phyloP scores from a whole-genome alignment of 257 asterid species.

The Gentiana dahurica region DNA sequence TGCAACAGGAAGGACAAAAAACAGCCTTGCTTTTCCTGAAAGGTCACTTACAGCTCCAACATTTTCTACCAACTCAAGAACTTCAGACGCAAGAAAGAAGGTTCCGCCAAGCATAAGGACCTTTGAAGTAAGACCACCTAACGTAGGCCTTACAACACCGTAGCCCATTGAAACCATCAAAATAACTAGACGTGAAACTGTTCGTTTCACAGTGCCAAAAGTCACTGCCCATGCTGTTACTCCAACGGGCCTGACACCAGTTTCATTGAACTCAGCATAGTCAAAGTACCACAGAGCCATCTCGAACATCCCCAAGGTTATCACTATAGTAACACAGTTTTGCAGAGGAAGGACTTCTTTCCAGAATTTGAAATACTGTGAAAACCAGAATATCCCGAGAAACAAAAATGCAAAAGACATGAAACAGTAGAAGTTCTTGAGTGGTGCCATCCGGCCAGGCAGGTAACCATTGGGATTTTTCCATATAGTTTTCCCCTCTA shows the following conservation, averaged over 20 bases:
- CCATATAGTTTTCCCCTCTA: slow-evolving; percentile 89
- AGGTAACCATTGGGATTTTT: slow-evolving; percentile 87
- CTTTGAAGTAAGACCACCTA: slow-evolving; percentile 93
- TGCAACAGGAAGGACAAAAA: slow-evolving; percentile 87
- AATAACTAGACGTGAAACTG: slow-evolving; percentile 67
- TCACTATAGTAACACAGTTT: slow-evolving; percentile 78
- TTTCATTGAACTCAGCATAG: slow-evolving; percentile 77
- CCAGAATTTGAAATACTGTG: slow-evolving; percentile 88
- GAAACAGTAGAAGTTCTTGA: slow-evolving; percentile 72
- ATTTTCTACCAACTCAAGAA: slow-evolving; percentile 80
- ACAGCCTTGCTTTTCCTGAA: slow-evolving; percentile 84
- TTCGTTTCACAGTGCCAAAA: slow-evolving; percentile 80
- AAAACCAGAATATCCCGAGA: slow-evolving; percentile 91
- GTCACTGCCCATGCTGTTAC: slow-evolving; percentile 94
- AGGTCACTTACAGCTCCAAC: slow-evolving; percentile 88
- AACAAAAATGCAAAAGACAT: slow-evolving; percentile 83
- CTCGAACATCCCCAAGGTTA: slow-evolving; percentile 88
- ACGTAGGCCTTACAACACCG: slow-evolving; percentile 93
- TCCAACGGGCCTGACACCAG: slow-evolving; percentile 81
- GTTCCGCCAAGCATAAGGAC: slow-evolving; percentile 89
- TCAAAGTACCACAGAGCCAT: slow-evolving; percentile 96
- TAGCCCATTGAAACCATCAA: slow-evolving; percentile 94
- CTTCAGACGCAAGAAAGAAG: slow-evolving; percentile 76
- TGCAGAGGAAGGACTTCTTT: slow-evolving; percentile 83
- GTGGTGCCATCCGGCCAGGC: slow-evolving; percentile 99